Percentiles rank a stretch among this genome's conserved stretches.
Evolutionary conservation across 2,329 filamentous ascomycete species (phyloP).

Genomic region (Botrytis squamosa): DNA sequence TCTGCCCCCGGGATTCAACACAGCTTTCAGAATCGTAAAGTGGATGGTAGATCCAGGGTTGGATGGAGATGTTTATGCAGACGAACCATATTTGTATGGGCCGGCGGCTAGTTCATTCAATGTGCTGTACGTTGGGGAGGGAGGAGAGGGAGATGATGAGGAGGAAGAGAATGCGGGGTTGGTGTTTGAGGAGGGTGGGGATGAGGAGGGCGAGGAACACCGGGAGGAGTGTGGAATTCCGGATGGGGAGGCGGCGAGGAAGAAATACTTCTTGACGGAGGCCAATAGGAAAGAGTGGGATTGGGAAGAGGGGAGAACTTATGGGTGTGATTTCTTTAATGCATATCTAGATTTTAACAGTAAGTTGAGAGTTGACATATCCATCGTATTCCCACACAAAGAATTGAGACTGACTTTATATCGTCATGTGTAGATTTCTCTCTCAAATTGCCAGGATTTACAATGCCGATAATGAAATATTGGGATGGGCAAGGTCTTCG

Average conservation of each 20-base stretch:
- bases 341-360: conserved; percentile 85
- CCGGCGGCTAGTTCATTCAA: conserved; percentile 80
- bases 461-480: conserved; percentile 70
- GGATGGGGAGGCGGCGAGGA: conserved; percentile 47
- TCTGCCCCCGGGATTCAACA: conserved; percentile 81
- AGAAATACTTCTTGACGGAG: conserved; percentile 60
- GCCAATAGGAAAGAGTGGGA: conserved; percentile 54
- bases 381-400: neutral
- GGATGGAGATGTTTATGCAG: conserved; percentile 85
- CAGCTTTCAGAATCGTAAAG: conserved; percentile 80
- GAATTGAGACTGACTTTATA: neutral
- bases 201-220: conserved; percentile 44
- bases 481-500: conserved; percentile 77
- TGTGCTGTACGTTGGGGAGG: conserved; percentile 62
- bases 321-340: conserved; percentile 79
- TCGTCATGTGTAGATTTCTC: conserved; percentile 55
- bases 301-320: conserved; percentile 61
- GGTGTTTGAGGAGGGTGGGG: conserved; percentile 42
- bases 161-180: conserved; percentile 32
- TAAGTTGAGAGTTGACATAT: conserved; percentile 36
- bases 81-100: conserved; percentile 83
- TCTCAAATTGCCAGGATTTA: conserved; percentile 69
- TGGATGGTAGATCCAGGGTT: conserved; percentile 91
- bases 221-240: conserved; percentile 40
- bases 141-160: conserved; percentile 37